Evolutionary conservation across 139 green algal species (phyloP), one percentile per base, ranked within the genome.

Genomic region (Closterium sp.): DNA sequence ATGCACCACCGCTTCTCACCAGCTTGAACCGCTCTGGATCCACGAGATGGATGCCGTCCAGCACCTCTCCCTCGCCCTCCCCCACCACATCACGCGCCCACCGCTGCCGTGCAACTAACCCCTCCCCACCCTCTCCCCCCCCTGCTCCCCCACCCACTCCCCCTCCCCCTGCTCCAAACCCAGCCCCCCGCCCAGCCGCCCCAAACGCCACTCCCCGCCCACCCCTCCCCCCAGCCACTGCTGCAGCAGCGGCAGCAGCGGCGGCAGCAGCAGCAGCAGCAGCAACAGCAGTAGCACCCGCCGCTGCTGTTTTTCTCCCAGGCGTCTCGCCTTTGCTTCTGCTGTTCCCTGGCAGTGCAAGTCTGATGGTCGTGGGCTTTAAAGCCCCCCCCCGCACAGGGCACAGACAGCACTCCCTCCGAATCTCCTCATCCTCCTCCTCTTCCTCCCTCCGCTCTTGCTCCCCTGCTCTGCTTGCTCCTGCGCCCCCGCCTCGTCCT

Each of bases 291-390:
- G 62, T 27, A 27, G 9, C 62, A 27, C 62, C 62, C 7, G 62
- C 62, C 27, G 17, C 62, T 79, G 62, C 17, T 22, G 17, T 24
- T 79, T 24, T 79, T 79, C 62, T 79, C 62, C 62, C 10, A 3
- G 62, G 62, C 19, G 13, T 4, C 62, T 79, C 62, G 0, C 62
- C 62, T 4, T 79, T 79, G 17, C 17, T 79, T 24, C 19, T 79
- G 62, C 62, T 79, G 62, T 5, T 79, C 19, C 62, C 62, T 6
- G 62, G 62, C 1, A 79, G 62, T 13, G 62, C 62, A 4, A 79
- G 62, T 4, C 4, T 79, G 24, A 93, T 89, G 27, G 91, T 88
- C 19, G 88, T 94, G 22, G 91, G 91, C 84, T 94, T 94, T 31
- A 94, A 73, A 24, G 91, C 91, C 73, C 91, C 91, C 1, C 91